These are phyloP conservation scores for Mycena kentingensis DNA, from an alignment of 768 basidiomycete species.

Conservation along the genomic window DNA sequence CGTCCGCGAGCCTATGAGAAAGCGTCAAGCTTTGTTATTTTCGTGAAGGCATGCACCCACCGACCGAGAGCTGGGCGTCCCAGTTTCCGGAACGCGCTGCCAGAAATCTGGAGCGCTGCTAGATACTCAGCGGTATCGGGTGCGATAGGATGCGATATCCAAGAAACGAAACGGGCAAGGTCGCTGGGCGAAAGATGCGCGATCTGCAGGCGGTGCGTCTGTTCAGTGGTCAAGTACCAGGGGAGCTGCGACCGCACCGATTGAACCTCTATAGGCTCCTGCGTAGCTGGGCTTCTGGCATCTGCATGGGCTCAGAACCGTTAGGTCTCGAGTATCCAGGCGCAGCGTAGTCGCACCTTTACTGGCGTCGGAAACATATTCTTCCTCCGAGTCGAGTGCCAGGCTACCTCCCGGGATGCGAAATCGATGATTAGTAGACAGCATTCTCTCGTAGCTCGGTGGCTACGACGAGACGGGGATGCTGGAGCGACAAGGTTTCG, in stretches of 20 bases:
- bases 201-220: conserved; percentile 4
- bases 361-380: not conserved
- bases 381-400: conserved; percentile 15
- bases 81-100: conserved; percentile 13
- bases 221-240: not conserved
- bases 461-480: no score
- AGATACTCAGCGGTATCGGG: conserved; percentile 13
- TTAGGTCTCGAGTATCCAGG: not conserved
- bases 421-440: conserved; percentile 3
- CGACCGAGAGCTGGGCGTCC: conserved; percentile 5
- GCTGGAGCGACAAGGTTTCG: no score
- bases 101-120: conserved; percentile 12
- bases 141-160: conserved; percentile 9
- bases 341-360: not conserved
- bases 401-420: conserved; percentile 19
- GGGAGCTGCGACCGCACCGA: not conserved
- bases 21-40: not conserved
- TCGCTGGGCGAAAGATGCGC: conserved; percentile 6
- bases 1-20: conserved; percentile 7
- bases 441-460: no score
- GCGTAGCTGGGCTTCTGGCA: no score
- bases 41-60: conserved; percentile 6
- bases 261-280: not conserved
- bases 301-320: not conserved
- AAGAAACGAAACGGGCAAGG: conserved; percentile 9